Percentiles rank a stretch among this genome's conserved stretches.
Evolutionary conservation across 441 rosid species (phyloP).

Genomic region (Iberis amara): DNA sequence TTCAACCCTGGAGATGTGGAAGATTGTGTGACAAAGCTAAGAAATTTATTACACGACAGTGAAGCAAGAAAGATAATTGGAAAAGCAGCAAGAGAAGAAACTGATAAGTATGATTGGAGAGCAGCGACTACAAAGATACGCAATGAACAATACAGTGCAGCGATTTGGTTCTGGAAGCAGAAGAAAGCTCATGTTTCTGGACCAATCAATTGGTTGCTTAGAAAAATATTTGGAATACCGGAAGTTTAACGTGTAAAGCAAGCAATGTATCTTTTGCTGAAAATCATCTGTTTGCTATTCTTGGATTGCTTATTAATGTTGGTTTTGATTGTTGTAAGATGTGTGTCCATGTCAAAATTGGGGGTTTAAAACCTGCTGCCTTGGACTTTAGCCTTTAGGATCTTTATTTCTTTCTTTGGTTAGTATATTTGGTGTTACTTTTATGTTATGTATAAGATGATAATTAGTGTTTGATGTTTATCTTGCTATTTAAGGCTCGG

Average conservation of each 20-base stretch:
- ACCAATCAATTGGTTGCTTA: slow-evolving; percentile 73
- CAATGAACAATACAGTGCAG: slow-evolving; percentile 85
- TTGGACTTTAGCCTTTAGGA: too few relatives aligned
- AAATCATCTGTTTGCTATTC: background rate
- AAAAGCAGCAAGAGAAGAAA: slow-evolving; percentile 80
- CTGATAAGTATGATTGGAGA: slow-evolving; percentile 90
- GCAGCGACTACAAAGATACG: slow-evolving; percentile 87
- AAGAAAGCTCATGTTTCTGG: slow-evolving; percentile 64
- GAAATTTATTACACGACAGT: slow-evolving; percentile 43
- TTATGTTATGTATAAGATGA: too few relatives aligned
- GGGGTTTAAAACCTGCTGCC: too few relatives aligned
- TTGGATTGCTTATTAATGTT: too few relatives aligned
- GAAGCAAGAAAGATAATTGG: slow-evolving; percentile 73
- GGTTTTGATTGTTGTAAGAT: too few relatives aligned
- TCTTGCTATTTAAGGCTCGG: too few relatives aligned
- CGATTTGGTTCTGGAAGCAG: slow-evolving; percentile 97
- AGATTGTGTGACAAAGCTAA: slow-evolving; percentile 74
- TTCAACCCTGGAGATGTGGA: slow-evolving; percentile 78
- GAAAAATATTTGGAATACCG: slow-evolving; percentile 59
- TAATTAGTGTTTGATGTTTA: too few relatives aligned
- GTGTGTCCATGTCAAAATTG: too few relatives aligned
- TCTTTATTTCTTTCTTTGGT: too few relatives aligned
- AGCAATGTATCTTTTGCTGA: background rate
- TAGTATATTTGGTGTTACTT: too few relatives aligned
- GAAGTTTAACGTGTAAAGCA: slow-evolving; percentile 35